phyloP scores from a whole-genome alignment of 1,284 basidiomycete genomes.

The Anthracocystis setariae region DNA sequence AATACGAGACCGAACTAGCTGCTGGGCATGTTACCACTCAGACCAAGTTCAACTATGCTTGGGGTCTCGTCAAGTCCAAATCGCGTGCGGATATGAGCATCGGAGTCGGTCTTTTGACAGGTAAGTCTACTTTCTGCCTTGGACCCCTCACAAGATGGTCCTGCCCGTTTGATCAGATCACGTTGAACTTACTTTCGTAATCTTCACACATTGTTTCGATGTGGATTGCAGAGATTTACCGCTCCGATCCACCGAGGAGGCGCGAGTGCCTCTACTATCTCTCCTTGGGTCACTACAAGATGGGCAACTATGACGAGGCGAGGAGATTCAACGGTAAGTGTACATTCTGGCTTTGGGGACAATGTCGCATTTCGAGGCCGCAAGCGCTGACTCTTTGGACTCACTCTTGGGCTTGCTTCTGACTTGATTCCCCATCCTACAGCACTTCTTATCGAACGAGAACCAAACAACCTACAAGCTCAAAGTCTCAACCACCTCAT shows the following conservation, averaged over 20 bases:
- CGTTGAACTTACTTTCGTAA: background rate
- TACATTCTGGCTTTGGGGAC: background rate
- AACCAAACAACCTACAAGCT: conserved; percentile 93
- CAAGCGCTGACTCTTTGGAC: background rate
- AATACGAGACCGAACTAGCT: conserved; percentile 86
- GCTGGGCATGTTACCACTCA: conserved; percentile 87
- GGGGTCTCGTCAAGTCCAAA: conserved; percentile 73
- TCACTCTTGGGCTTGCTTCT: background rate
- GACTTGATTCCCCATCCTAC: background rate
- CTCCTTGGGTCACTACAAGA: conserved; percentile 94
- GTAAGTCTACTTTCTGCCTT: conserved; percentile 69
- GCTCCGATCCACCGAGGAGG: conserved; percentile 83
- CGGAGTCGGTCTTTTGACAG: conserved; percentile 87
- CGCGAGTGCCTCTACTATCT: conserved; percentile 98
- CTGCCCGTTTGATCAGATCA: background rate
- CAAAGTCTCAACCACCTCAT: conserved; percentile 85
- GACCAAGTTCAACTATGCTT: conserved; percentile 96
- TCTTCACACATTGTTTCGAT: background rate
- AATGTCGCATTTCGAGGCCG: background rate
- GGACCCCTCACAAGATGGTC: background rate
- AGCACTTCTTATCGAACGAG: conserved; percentile 90
- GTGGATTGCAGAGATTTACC: conserved; percentile 81
- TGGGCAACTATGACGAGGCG: conserved; percentile 93
- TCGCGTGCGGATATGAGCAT: conserved; percentile 72
- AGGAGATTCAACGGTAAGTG: conserved; percentile 87